Percentiles rank a stretch among this genome's conserved stretches.
phyloP scores from a whole-genome alignment of 176 grass and related monocot genomes.

The Alopecurus myosuroides region DNA sequence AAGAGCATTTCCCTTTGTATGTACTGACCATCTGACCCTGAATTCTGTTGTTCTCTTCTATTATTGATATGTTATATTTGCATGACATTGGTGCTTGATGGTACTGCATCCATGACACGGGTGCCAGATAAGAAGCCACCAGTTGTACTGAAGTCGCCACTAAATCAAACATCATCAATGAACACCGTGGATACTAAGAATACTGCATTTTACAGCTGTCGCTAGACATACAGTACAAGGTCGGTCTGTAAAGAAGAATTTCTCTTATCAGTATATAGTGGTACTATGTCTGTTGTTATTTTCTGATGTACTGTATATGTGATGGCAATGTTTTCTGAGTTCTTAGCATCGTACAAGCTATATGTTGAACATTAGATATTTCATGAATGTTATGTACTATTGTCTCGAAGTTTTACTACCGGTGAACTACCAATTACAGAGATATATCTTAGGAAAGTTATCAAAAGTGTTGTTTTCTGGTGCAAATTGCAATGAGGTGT shows the following conservation, averaged over 20 bases:
- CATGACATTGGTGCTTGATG: no score
- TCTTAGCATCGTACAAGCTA: neutral
- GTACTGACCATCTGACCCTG: no score
- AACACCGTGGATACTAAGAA: slow-evolving; percentile 38
- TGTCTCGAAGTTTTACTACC: neutral
- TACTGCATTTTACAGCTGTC: slow-evolving; percentile 43
- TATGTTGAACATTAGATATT: neutral
- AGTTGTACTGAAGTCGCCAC: slow-evolving; percentile 22
- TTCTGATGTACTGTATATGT: slow-evolving; percentile 12
- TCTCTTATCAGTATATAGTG: neutral
- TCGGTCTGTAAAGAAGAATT: slow-evolving; percentile 4
- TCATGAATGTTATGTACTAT: neutral
- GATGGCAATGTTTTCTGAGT: neutral
- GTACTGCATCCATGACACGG: slow-evolving; percentile 34
- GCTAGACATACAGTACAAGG: slow-evolving; percentile 8
- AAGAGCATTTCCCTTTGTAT: neutral
- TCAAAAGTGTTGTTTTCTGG: slow-evolving; percentile 1
- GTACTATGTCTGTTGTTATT: slow-evolving; percentile 10
- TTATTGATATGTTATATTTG: neutral
- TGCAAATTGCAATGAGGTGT: neutral
- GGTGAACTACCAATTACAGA: neutral
- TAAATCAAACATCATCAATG: slow-evolving; percentile 36
- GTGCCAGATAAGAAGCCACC: slow-evolving; percentile 55
- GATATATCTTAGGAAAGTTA: neutral
- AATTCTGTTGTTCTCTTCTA: neutral